Evolutionary conservation across 805 yeast species (phyloP), one percentile per base, ranked within the genome.

Genomic region (Sugiyamaella valdiviana): DNA sequence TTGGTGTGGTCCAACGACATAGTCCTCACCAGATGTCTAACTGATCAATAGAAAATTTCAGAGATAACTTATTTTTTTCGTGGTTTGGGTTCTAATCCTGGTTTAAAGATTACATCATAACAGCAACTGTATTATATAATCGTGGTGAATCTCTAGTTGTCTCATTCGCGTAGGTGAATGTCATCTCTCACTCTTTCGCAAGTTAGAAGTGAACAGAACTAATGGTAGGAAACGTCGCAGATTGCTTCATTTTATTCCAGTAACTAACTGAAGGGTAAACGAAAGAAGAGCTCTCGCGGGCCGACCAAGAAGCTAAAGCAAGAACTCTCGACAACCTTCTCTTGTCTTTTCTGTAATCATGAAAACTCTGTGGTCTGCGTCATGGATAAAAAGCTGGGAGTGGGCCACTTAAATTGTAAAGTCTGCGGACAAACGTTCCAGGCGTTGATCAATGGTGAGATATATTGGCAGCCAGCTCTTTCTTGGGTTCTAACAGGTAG

Each of bases 361-460:
- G 98, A 91, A 63, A 83, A 83, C 58, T 83, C 96, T 1, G 95
- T 91, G 38, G 77, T 83, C 37, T 90, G 97, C 63, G 78, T 85
- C 6, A 66, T 91, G 66, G 98, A 91, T 66, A 91, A 88, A 69
- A 87, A 84, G 65, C 74, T 82, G 53, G 82, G 85, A 50, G 76
- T 91, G 41, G 99, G 98, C 19, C 79, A 83, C 20, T 68, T 93
- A 51, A 80, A 78, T 54, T 91, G 99, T 66, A 93, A 93, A 63
- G 83, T 89, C 29, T 91, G 99, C 64, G 97, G 97, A 0, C 97
- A 90, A 65, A 77, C 79, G 36, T 91, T 93, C 72, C 97, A 90
- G 65, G 79, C 95, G 3, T 80, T 89, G 42, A 87, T 90, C 57
- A 87, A 87, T 64, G 78, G 63, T 61, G 41, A 5, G 32, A n/a